Conservation (phyloP, 2,329 filamentous ascomycete genomes). For the Colletotrichum kahawae region DNA sequence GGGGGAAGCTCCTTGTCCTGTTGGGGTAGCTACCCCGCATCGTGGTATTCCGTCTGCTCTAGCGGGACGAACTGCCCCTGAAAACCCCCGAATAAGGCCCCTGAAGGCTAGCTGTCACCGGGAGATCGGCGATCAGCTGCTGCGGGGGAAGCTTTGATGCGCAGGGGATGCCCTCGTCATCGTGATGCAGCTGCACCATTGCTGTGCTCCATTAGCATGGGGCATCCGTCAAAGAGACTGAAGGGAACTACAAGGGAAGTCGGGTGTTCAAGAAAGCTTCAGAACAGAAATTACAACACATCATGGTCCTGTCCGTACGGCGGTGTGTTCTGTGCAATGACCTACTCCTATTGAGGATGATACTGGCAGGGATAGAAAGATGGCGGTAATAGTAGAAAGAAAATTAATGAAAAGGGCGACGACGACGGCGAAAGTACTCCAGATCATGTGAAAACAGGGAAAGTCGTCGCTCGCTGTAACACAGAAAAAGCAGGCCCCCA, state of each 20-base stretch:
- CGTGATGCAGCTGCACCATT: neutral
- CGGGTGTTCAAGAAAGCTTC: neutral
- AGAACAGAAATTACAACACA: too few relatives aligned
- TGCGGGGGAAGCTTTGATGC: neutral
- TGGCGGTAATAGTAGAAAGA: too few relatives aligned
- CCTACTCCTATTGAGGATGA: too few relatives aligned
- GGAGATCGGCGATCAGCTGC: conserved; percentile 10
- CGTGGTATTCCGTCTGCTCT: neutral
- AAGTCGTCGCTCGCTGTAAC: too few relatives aligned
- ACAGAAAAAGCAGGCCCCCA: too few relatives aligned
- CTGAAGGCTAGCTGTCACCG: neutral
- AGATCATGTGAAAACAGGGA: too few relatives aligned
- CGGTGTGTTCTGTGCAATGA: too few relatives aligned
- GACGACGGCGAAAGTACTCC: neutral
- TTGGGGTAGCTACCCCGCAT: neutral
- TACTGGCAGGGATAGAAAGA: too few relatives aligned
- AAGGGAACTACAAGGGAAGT: accelerated
- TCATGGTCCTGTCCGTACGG: neutral
- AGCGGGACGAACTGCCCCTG: neutral
- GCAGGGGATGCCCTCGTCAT: conserved; percentile 1
- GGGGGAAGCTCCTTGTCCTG: neutral
- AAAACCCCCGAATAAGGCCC: neutral
- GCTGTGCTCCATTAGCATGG: neutral
- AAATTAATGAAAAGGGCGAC: neutral
- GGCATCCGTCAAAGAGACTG: neutral